Base-by-base conservation (phyloP, 2,329 filamentous ascomycete species). In the Orbilia oligospora region DNA sequence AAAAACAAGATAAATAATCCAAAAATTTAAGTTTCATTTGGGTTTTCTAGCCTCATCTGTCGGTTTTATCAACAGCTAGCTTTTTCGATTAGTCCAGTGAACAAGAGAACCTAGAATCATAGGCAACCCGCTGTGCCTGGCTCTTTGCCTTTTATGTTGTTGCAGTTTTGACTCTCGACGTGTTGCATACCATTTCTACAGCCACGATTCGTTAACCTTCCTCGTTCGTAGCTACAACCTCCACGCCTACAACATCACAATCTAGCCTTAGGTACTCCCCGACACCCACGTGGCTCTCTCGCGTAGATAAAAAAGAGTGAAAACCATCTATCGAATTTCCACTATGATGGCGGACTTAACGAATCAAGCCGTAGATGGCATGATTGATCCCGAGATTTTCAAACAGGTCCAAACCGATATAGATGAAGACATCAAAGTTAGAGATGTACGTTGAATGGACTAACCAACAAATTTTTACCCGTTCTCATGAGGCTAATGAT, bases 401-500 rank as follows among this genome's bases (percentile, higher is more conserved):
- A 90, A 94, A 83, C 89, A 92, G 82, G 90, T 99, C 79, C 95
- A 97, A 85, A 87, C 89, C 76, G 94, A 94, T 84, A 93, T 97
- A 82, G 96, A 98, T 82, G 91, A 97, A 84, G 96, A 98, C 84
- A 88, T 90, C 8, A 87, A 89, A 69, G 90, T 97, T 69, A 90
- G 93, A 83, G 95, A 98, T 83, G 89, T 90, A 83, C 82, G 84
- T 80, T 36, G 83, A 80, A 48, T 22, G 9, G 27, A 12, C 38
- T n/a, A n/a, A n/a, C 12, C 9, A 41, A 41, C 27, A 3, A 30
- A 3, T 30, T 41, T 16, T 12, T 41, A n/a, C 12, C 2, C 3
- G 5, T 2, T 5, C 9, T n/a, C 38, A 16, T 24, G 38, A n/a
- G 14, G 12, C 3, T 41, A 16, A 41, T 1, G 14, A 6, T 30